Conservation (phyloP, 2,329 filamentous ascomycete species). For the Catunica adiposa region DNA sequence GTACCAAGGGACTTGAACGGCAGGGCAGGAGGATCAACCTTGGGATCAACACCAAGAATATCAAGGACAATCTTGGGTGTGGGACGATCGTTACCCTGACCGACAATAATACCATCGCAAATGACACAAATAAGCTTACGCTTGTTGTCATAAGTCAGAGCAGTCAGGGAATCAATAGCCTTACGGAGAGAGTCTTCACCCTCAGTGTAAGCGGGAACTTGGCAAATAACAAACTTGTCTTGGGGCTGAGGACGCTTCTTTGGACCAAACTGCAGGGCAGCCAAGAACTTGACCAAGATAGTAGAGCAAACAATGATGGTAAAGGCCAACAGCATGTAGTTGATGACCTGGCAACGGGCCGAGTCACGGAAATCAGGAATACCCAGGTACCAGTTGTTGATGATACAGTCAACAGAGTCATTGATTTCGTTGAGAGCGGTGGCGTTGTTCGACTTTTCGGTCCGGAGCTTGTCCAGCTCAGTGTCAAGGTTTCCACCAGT, state of each 20-base stretch:
- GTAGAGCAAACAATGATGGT: constrained; percentile 44
- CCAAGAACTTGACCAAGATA: constrained; percentile 91
- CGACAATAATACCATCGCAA: constrained; percentile 93
- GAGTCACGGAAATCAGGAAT: constrained; percentile 68
- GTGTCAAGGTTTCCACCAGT: constrained; percentile 64
- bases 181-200: constrained; percentile 89
- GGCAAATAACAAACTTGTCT: constrained; percentile 97
- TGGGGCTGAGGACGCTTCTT: constrained; percentile 79
- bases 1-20: constrained; percentile 86
- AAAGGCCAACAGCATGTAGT: constrained; percentile 76
- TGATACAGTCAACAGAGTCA: constrained; percentile 64
- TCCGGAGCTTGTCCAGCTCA: constrained; percentile 41
- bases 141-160: constrained; percentile 95
- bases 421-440: constrained; percentile 38
- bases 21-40: constrained; percentile 83
- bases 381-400: constrained; percentile 70
- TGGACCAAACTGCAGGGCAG: constrained; percentile 82
- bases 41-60: constrained; percentile 91
- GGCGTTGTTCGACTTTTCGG: constrained; percentile 26
- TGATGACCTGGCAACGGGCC: constrained; percentile 68
- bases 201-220: constrained; percentile 95
- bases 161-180: constrained; percentile 83
- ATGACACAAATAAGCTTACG: constrained; percentile 91
- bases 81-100: constrained; percentile 85
- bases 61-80: constrained; percentile 97